Evolutionary conservation across 768 basidiomycete genomes (phyloP).

Genomic region (Terana coerulea): DNA sequence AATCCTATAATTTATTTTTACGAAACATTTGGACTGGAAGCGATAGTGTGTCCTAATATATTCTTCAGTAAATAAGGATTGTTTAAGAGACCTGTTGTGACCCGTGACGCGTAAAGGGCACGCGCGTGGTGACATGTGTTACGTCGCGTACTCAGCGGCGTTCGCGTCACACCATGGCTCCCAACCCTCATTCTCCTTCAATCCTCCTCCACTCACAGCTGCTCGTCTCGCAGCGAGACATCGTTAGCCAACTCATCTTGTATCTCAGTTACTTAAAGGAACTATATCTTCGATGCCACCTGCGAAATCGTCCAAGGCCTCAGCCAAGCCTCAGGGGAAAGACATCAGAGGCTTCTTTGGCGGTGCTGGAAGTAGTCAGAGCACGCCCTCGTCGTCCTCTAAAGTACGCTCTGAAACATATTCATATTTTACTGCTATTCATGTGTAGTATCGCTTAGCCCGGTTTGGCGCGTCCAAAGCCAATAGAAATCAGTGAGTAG

Average conservation of each 20-base stretch:
- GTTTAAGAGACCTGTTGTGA: too few species aligned
- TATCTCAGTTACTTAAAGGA: background rate
- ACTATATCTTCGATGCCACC: conserved; percentile 6
- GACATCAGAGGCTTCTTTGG: conserved; percentile 29
- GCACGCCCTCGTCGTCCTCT: conserved; percentile 9
- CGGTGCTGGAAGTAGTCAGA: conserved; percentile 7
- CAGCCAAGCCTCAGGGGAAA: conserved; percentile 16
- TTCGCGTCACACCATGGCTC: background rate
- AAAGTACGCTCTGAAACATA: background rate
- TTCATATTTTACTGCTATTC: background rate
- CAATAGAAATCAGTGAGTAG: conserved; percentile 23
- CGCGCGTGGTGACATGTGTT: background rate
- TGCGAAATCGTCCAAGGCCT: conserved; percentile 8
- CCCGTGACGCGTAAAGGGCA: background rate
- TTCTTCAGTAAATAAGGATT: too few species aligned
- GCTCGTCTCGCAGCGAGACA: background rate
- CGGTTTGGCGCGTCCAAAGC: conserved; percentile 6
- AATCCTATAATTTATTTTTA: too few species aligned
- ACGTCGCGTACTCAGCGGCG: background rate
- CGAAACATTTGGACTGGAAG: too few species aligned
- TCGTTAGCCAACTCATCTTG: background rate
- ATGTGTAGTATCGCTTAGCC: background rate
- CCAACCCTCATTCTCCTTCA: background rate
- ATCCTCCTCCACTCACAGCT: background rate
- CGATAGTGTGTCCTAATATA: too few species aligned